Evolutionary conservation across 2,329 filamentous ascomycete species (phyloP), one percentile per base, ranked within the genome.

Genomic region (Fusarium sp.): DNA sequence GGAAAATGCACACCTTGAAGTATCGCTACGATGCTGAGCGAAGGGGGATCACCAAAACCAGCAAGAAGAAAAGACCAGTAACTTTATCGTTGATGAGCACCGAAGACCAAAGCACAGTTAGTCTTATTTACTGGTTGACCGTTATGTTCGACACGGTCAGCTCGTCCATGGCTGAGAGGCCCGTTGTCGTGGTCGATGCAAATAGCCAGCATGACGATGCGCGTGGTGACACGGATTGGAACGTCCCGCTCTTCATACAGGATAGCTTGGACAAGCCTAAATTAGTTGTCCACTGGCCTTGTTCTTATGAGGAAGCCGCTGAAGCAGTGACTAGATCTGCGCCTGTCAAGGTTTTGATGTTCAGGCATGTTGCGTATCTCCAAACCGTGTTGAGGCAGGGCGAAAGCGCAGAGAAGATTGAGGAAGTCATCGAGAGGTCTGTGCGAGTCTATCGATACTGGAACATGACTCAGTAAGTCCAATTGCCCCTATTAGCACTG

Each of bases 101-200:
- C 1, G 66, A 54, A 40, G 78, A 81, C 6, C 73, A 75, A 7
- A 75, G 81, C 11, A 88, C 87, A 0, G 79, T 89, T 10, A 81
- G 85, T 20, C 75, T 89, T 13, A 69, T 89, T 2, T 88, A 86
- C 70, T 89, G 87, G 87, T 75, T 89, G 4, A 85, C 84, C 0
- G 79, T 88, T 46, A 89, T 88, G 86, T 86, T 87, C 44, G 87
- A 89, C 70, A 88, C 86, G 0, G 75, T 88, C 14, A 86, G 84
- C 0, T 82, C 87, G 0, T 84, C 85, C 1, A 86, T 89, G 80
- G 80, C 84, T 40, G 68, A 77, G 44, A 45, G 76, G 20, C 74
- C 76, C 0, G 73, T 81, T 2, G 77, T 78, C 0, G 73, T 82
- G 0, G 72, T 76, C 1, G 81, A 82, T 25, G 79, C 82, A 18